These are phyloP conservation scores for Candida sanyaensis DNA, from an alignment of 1,139 yeast species.

Conservation along the genomic window DNA sequence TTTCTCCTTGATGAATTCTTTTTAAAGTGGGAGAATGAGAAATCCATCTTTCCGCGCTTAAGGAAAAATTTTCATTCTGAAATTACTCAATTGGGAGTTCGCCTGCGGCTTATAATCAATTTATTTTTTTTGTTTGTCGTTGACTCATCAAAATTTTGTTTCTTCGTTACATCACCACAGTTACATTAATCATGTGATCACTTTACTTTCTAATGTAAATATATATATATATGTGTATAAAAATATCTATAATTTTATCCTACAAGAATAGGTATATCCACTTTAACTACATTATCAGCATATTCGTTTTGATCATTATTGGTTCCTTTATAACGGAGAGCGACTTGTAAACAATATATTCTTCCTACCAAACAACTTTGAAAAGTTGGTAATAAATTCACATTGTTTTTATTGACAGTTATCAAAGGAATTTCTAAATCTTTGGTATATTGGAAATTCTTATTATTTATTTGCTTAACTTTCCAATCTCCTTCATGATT, in stretches of 20 bases:
- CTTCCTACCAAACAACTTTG: constrained; percentile 49
- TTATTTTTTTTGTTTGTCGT: too few species aligned
- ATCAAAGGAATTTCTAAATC: constrained; percentile 32
- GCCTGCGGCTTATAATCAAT: neutral
- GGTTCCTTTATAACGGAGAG: constrained; percentile 41
- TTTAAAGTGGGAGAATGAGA: constrained; percentile 17
- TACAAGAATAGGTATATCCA: constrained; percentile 45
- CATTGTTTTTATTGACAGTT: constrained; percentile 37
- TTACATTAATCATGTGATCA: neutral
- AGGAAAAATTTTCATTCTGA: constrained; percentile 20
- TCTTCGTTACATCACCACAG: neutral
- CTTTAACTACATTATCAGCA: constrained; percentile 35
- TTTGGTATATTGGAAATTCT: constrained; percentile 30
- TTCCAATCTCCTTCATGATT: constrained; percentile 32
- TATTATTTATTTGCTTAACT: constrained; percentile 19
- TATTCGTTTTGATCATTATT: constrained; percentile 36
- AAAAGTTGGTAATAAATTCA: constrained; percentile 44
- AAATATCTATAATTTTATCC: constrained; percentile 24
- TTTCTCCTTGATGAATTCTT: constrained; percentile 2
- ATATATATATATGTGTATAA: neutral
- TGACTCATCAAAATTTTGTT: constrained; percentile 16
- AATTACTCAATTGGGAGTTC: constrained; percentile 34
- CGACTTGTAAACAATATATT: constrained; percentile 41
- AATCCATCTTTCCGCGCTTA: constrained; percentile 41
- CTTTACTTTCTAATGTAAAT: neutral